These are phyloP conservation scores for Phlebiopsis gigantea DNA, from an alignment of 768 basidiomycete species.

Conservation along the genomic window DNA sequence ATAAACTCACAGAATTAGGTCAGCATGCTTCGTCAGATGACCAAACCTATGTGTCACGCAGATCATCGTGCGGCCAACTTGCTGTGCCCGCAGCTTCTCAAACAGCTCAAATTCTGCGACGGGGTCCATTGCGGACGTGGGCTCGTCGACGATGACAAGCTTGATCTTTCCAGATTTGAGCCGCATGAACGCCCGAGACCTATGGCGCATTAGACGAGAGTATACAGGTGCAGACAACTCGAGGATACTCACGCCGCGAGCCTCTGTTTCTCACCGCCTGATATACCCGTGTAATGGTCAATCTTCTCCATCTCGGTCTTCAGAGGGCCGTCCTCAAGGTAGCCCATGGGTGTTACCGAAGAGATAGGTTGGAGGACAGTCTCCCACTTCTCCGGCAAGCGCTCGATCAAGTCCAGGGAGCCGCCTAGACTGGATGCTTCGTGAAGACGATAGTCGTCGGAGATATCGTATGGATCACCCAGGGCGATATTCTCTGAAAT, in stretches of 20 bases:
- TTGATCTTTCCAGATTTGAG: slow-evolving; percentile 32
- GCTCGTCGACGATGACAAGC: slow-evolving; percentile 53
- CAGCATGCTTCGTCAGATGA: slow-evolving; percentile 40
- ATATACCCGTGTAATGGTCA: slow-evolving; percentile 3
- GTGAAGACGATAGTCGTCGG: slow-evolving; percentile 14
- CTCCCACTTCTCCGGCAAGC: neutral
- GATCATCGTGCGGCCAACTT: slow-evolving; percentile 47
- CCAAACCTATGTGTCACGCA: slow-evolving; percentile 54
- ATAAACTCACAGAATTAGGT: slow-evolving; percentile 44
- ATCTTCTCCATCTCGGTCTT: slow-evolving; percentile 1
- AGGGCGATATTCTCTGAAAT: slow-evolving; percentile 37
- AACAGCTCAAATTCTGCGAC: slow-evolving; percentile 46
- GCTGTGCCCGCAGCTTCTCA: slow-evolving; percentile 29
- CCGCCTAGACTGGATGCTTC: slow-evolving; percentile 17
- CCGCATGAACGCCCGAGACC: slow-evolving; percentile 36
- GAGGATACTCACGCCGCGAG: slow-evolving; percentile 1
- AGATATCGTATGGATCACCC: slow-evolving; percentile 23
- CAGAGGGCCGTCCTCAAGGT: neutral
- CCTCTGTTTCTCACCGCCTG: slow-evolving; percentile 22
- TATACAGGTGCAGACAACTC: neutral
- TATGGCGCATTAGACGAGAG: neutral
- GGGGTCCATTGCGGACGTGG: slow-evolving; percentile 53
- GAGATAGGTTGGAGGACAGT: neutral
- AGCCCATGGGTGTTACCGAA: neutral
- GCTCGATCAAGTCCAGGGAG: neutral